Conservation (phyloP, 2,329 filamentous ascomycete species). For the Hymenoscyphus scutula region DNA sequence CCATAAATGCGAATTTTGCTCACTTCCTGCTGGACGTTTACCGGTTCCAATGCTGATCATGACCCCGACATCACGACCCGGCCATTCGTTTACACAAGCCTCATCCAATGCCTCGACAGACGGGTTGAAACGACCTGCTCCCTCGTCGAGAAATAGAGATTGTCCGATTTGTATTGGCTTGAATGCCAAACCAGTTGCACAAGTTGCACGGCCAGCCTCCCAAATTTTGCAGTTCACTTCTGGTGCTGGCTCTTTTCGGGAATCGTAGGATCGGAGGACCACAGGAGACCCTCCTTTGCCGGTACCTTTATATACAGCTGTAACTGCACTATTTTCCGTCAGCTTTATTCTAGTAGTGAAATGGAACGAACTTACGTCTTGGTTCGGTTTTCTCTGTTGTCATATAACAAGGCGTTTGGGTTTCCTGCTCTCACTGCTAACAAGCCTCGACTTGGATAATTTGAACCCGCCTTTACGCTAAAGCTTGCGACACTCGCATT, state of each 20-base stretch:
- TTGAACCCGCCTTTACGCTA: constrained; percentile 62
- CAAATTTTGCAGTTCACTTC: constrained; percentile 95
- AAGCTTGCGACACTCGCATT: constrained; percentile 82
- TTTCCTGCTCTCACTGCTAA: constrained; percentile 66
- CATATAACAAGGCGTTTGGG: constrained; percentile 83
- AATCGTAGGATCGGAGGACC: constrained; percentile 90
- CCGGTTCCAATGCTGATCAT: constrained; percentile 95
- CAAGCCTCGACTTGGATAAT: constrained; percentile 54
- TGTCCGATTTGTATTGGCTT: constrained; percentile 95
- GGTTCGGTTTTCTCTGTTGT: constrained; percentile 78
- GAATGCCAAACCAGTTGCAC: constrained; percentile 86
- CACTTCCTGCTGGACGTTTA: constrained; percentile 67
- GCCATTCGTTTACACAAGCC: constrained; percentile 90
- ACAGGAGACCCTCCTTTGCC: constrained; percentile 64
- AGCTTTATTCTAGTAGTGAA: constrained; percentile 14
- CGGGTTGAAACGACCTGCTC: constrained; percentile 87
- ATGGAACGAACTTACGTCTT: constrained; percentile 71
- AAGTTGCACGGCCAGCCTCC: constrained; percentile 95
- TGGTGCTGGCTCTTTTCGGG: constrained; percentile 82
- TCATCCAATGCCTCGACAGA: constrained; percentile 83
- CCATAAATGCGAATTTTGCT: constrained; percentile 76
- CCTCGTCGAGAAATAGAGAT: constrained; percentile 91
- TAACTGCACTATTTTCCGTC: constrained; percentile 68
- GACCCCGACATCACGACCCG: constrained; percentile 85
- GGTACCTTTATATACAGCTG: constrained; percentile 85